These are phyloP conservation scores for Aspergillus nidulans DNA, from an alignment of 495 filamentous ascomycete genomes.

Conservation along the genomic window DNA sequence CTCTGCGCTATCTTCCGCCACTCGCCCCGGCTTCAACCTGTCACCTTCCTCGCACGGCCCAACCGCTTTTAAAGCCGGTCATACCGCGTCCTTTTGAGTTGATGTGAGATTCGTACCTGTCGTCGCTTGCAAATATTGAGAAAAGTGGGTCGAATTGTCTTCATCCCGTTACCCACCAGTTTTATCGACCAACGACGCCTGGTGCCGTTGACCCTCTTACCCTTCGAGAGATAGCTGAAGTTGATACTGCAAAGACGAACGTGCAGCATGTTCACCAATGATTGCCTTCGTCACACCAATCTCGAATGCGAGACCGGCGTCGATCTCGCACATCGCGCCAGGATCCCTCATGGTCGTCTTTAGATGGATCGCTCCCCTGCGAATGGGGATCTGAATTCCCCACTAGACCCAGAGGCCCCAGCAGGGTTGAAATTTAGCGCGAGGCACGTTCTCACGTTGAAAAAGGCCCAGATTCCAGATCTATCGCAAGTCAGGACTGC, in stretches of 20 bases:
- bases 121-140: neutral
- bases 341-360: constrained; percentile 22
- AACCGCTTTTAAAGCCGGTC: constrained; percentile 2
- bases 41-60: constrained; percentile 18
- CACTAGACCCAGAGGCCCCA: constrained; percentile 11
- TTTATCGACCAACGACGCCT: neutral
- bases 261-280: constrained; percentile 27
- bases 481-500: constrained; percentile 12
- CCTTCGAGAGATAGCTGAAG: constrained; percentile 6
- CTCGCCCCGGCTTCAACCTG: constrained; percentile 21
- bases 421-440: constrained; percentile 19
- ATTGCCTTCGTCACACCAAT: constrained; percentile 18
- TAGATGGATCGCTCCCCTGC: constrained; percentile 21
- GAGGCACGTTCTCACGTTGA: constrained; percentile 19
- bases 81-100: constrained; percentile 2
- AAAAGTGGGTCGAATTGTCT: constrained; percentile 3
- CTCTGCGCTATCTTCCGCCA: constrained; percentile 24
- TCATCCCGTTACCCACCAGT: constrained; percentile 2
- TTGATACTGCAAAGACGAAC: constrained; percentile 13
- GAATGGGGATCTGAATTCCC: constrained; percentile 17
- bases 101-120: constrained; percentile 1
- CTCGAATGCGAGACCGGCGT: constrained; percentile 25
- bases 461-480: constrained; percentile 30
- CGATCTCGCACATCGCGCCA: constrained; percentile 26
- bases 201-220: constrained; percentile 2